Evolutionary conservation across 73 alveolate species (phyloP).

Genomic region (Paramecium tetraurelia): DNA sequence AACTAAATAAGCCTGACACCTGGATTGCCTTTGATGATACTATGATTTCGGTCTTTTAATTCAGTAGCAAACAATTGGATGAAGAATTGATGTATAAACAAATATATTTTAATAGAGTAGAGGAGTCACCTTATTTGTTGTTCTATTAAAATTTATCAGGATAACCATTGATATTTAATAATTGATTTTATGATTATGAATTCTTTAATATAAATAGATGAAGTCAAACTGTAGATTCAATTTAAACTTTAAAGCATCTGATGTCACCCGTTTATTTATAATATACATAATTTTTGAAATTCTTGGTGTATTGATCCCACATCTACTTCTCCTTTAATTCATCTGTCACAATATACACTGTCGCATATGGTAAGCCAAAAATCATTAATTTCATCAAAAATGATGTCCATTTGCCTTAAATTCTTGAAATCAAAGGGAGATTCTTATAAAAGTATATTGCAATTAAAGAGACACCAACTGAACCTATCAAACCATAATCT

Average conservation of each 20-base stretch:
- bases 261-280: background rate
- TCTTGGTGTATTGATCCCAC: background rate
- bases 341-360: background rate
- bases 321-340: background rate
- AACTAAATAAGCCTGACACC: background rate
- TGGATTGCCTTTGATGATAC: slow-evolving; percentile 50
- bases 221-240: background rate
- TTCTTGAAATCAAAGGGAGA: background rate
- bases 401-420: background rate
- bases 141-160: background rate
- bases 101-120: background rate
- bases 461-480: background rate
- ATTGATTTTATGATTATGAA: background rate
- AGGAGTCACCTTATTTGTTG: background rate
- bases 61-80: background rate
- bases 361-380: background rate
- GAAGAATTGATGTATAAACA: background rate
- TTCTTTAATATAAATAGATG: background rate
- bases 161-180: background rate
- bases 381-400: background rate
- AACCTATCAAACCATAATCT: background rate
- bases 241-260: background rate
- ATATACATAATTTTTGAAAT: background rate
- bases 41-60: background rate
- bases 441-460: background rate